phyloP scores from a whole-genome alignment of 2,329 filamentous ascomycete species.

The Podosphaera fusca region DNA sequence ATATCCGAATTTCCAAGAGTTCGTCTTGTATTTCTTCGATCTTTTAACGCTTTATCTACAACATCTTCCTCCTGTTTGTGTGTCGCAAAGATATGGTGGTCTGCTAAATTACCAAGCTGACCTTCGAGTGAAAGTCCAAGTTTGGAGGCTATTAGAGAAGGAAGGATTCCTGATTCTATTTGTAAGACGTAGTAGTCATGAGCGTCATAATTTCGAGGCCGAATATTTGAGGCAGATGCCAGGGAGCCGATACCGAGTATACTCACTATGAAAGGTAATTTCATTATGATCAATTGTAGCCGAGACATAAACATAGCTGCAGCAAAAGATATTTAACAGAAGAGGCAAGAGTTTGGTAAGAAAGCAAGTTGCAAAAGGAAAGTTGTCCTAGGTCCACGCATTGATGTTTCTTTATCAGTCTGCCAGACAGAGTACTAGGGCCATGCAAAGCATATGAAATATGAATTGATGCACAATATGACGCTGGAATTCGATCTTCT shows the following conservation, averaged over 20 bases:
- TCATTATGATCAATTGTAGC: slow-evolving; percentile 10
- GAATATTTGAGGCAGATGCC: slow-evolving; percentile 23
- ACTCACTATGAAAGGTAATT: slow-evolving; percentile 25
- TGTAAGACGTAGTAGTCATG: slow-evolving; percentile 91
- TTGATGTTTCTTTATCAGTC: slow-evolving; percentile 4
- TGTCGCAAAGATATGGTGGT: slow-evolving; percentile 73
- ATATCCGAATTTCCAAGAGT: slow-evolving; percentile 27
- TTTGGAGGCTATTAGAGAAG: slow-evolving; percentile 43
- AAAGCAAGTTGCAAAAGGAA: slow-evolving; percentile 1
- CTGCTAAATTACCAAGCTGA: slow-evolving; percentile 48
- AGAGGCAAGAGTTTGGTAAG: background rate
- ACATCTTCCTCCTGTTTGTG: slow-evolving; percentile 35
- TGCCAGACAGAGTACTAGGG: background rate
- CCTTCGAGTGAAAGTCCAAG: slow-evolving; percentile 67
- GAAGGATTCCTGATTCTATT: slow-evolving; percentile 41
- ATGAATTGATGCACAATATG: background rate
- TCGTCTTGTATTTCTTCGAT: slow-evolving; percentile 36
- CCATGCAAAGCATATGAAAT: background rate
- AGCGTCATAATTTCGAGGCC: slow-evolving; percentile 47
- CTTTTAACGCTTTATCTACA: slow-evolving; percentile 28
- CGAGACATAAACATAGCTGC: background rate
- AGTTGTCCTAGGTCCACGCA: slow-evolving; percentile 6
- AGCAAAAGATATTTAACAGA: background rate
- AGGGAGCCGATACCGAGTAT: slow-evolving; percentile 23
- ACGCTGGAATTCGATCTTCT: background rate